Conservation (phyloP, 176 grass and related monocot species). For the Carex parvula region DNA sequence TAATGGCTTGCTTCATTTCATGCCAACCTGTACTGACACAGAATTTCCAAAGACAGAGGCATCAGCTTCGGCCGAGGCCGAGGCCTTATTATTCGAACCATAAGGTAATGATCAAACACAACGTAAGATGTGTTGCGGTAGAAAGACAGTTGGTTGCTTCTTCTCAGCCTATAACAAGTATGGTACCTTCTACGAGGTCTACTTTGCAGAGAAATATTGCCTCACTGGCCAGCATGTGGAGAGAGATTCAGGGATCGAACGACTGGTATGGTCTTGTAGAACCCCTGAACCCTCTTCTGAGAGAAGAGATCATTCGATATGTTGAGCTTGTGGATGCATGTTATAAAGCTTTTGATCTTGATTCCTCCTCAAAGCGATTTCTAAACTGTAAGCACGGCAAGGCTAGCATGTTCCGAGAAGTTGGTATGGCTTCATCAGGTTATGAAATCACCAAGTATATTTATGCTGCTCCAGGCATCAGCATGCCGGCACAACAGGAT, state of each 20-base stretch:
- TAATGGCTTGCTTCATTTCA: slow-evolving; percentile 31
- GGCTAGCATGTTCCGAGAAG: slow-evolving; percentile 41
- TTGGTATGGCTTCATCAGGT: slow-evolving; percentile 41
- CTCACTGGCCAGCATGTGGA: slow-evolving; percentile 50
- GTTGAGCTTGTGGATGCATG: slow-evolving; percentile 59
- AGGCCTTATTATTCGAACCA: neutral
- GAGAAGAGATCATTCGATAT: slow-evolving; percentile 60
- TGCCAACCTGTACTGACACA: slow-evolving; percentile 8
- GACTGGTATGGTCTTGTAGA: slow-evolving; percentile 47
- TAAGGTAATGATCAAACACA: neutral
- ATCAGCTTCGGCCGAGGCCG: neutral
- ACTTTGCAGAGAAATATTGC: neutral
- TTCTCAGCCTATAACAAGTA: neutral
- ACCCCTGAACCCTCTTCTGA: slow-evolving; percentile 37
- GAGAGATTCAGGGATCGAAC: slow-evolving; percentile 53
- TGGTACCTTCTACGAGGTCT: neutral
- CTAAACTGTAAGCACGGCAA: slow-evolving; percentile 60
- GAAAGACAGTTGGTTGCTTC: neutral
- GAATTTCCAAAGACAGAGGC: neutral
- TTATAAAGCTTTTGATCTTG: slow-evolving; percentile 67
- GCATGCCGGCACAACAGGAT: slow-evolving; percentile 34
- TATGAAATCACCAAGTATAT: slow-evolving; percentile 63
- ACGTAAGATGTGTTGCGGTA: neutral
- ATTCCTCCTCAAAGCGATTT: slow-evolving; percentile 44
- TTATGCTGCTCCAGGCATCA: slow-evolving; percentile 57